Evolutionary conservation across 1,284 basidiomycete genomes (phyloP), one percentile per base, ranked within the genome.

Genomic region (Rhodotorula sp.): DNA sequence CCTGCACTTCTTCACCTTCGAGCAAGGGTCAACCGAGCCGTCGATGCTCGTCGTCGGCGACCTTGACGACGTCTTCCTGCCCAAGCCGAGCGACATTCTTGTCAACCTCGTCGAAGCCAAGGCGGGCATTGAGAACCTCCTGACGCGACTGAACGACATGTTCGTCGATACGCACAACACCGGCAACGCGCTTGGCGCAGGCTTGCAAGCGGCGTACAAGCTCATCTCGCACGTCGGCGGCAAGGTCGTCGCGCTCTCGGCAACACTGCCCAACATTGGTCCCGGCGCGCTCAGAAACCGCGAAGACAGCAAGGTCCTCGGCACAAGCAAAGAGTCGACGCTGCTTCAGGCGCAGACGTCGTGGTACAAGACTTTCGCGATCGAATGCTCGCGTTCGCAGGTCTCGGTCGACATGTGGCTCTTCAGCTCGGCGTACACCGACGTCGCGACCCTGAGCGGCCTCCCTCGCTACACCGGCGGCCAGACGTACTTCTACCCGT

Each of bases 331-430:
- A 85, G 93, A 96, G 84, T 93, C 91, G 20, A 85, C 86, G 22
- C 83, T 97, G 17, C 85, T 97, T 51, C 92, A 93, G 83, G 86
- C 94, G 24, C 80, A 78, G 34, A 91, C 91, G 46, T 86, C 90
- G 13, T 99, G 97, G 84, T 99, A 98, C 86, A 99, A 99, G 85
- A 94, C 92, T 0, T 98, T 99, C 77, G 93, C 96, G 27, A 99
- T 99, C 79, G 95, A 99, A 77, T 99, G 95, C 81, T 98, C 95
- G 13, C 88, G 95, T 75, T 89, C 91, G 15, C 96, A 99, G 81
- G 91, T 99, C 49, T 94, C 94, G 0, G 94, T 99, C 65, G 95
- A 99, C 81, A 98, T 99, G 95, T 99, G 97, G 89, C 84, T 99
- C 64, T 98, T 97, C 83, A 91, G 90, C 70, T 86, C 92, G 22